phyloP scores from a whole-genome alignment of 106 monocot species.

The Xerophyta viscosa region DNA sequence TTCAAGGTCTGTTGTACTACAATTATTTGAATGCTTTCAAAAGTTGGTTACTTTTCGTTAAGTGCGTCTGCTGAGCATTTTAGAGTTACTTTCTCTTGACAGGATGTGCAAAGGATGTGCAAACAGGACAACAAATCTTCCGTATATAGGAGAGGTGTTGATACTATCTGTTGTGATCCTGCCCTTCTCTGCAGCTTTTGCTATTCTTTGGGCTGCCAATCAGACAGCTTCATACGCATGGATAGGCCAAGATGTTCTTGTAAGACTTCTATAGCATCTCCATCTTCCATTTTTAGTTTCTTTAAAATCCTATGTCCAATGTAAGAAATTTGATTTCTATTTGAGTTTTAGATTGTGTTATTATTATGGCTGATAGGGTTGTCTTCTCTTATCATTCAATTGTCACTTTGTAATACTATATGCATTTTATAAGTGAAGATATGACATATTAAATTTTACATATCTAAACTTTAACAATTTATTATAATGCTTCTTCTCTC shows the following conservation, averaged over 20 bases:
- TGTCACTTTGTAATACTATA: too few relatives aligned
- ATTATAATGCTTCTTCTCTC: too few relatives aligned
- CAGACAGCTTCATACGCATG: constrained; percentile 75
- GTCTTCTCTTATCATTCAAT: too few relatives aligned
- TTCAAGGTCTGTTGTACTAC: constrained; percentile 41
- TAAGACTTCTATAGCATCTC: constrained; percentile 34
- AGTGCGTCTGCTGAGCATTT: constrained; percentile 2
- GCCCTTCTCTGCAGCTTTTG: constrained; percentile 70
- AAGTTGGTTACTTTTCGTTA: not conserved
- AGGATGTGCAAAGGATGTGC: constrained; percentile 58
- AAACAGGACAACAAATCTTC: constrained; percentile 56
- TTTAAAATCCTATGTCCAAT: not conserved
- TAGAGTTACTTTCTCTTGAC: not conserved
- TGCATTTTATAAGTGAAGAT: too few relatives aligned
- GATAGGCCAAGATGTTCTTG: constrained; percentile 99
- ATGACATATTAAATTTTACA: too few relatives aligned
- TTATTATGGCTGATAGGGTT: too few relatives aligned
- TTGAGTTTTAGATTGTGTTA: too few relatives aligned
- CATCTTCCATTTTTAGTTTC: not conserved
- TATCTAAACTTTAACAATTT: too few relatives aligned
- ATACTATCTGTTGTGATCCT: constrained; percentile 56
- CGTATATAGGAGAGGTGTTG: constrained; percentile 66
- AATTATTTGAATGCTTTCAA: not conserved
- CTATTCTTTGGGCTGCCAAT: constrained; percentile 86
- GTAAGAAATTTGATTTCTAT: too few relatives aligned